Evolutionary conservation across 2,329 filamentous ascomycete species (phyloP).

Genomic region (Dactylellina haptotyla): DNA sequence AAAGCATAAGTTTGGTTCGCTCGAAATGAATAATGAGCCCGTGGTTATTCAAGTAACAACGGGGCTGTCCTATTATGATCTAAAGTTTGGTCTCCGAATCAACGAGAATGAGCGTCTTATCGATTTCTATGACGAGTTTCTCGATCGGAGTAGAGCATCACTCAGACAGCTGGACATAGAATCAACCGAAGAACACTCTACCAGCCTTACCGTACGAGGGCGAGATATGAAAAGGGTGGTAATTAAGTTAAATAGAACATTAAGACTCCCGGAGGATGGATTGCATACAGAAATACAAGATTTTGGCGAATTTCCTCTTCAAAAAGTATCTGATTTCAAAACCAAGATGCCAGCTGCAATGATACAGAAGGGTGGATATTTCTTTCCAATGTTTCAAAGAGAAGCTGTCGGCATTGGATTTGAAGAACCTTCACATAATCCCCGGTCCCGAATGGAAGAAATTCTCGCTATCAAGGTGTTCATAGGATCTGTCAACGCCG

Average conservation of each 20-base stretch:
- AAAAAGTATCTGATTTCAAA: constrained; percentile 11
- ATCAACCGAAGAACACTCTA: neutral
- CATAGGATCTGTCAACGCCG: constrained; percentile 8
- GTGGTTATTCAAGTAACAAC: neutral
- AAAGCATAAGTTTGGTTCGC: neutral
- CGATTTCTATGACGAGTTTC: constrained; percentile 10
- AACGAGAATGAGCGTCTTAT: constrained; percentile 15
- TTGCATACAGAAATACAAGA: neutral
- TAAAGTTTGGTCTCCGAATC: neutral
- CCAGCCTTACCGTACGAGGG: neutral
- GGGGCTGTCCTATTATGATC: constrained; percentile 3
- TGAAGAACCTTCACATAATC: no score
- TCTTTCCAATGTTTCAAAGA: constrained; percentile 31
- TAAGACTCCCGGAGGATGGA: constrained; percentile 3
- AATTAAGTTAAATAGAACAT: neutral
- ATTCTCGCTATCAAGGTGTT: constrained; percentile 7
- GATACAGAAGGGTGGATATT: constrained; percentile 16
- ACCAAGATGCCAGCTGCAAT: neutral
- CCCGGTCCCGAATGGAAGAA: no score
- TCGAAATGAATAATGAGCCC: neutral
- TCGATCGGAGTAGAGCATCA: neutral
- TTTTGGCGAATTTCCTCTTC: constrained; percentile 18
- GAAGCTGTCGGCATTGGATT: constrained; percentile 4
- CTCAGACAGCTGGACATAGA: neutral
- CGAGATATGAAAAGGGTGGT: neutral